Conservation (phyloP, 1,284 basidiomycete species). For the Phylloporus gajari region DNA sequence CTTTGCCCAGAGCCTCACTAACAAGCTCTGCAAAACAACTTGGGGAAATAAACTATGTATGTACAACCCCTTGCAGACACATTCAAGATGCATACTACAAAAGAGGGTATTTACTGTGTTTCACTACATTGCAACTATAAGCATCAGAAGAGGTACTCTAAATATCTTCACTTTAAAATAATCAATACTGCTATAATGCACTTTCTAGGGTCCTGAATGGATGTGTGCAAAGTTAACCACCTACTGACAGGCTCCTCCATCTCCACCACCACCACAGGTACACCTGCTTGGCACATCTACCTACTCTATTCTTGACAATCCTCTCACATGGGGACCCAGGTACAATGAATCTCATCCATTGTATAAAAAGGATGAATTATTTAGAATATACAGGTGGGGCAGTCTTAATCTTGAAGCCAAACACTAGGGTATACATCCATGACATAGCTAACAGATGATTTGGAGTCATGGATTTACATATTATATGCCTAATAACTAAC, state of each 20-base stretch:
- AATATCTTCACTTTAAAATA: constrained; percentile 58
- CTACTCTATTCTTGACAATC: constrained; percentile 84
- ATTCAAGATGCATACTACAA: no score
- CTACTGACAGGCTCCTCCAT: constrained; percentile 63
- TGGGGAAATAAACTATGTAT: no score
- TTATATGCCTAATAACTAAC: no score
- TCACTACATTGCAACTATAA: no score
- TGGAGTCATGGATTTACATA: no score
- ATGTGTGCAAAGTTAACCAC: constrained; percentile 81
- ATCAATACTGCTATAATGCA: constrained; percentile 76
- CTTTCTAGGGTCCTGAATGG: constrained; percentile 83
- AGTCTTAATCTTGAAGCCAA: constrained; percentile 87
- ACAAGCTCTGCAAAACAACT: no score
- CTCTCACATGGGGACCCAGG: constrained; percentile 60
- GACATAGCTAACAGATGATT: constrained; percentile 63
- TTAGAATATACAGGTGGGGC: constrained; percentile 85
- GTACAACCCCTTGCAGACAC: no score
- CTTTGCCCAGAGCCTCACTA: no score
- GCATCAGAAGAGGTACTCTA: no score
- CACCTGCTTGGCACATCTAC: constrained; percentile 68
- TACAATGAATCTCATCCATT: constrained; percentile 79
- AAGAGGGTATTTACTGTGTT: no score
- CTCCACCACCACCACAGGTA: constrained; percentile 64
- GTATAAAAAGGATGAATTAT: constrained; percentile 87
- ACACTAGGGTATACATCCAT: constrained; percentile 82